A percentile compares a stretch with the other conserved stretches of the same genome.
Evolutionary conservation across 1,284 basidiomycete genomes (phyloP).

Genomic region (Ceratobasidium sp.): DNA sequence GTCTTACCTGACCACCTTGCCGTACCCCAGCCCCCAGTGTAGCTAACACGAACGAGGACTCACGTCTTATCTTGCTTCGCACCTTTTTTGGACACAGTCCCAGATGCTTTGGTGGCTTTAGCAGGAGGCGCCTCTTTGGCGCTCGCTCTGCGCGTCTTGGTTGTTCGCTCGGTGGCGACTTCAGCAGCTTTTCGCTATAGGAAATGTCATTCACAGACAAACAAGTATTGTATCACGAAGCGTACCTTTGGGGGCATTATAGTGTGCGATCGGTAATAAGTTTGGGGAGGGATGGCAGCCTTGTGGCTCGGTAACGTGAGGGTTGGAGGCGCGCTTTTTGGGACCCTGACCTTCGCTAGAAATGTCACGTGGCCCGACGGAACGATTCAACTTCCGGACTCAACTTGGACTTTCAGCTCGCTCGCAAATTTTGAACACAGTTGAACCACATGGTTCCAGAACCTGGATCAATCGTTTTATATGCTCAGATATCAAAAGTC

Average conservation of each 20-base stretch:
- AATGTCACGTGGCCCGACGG: too few species aligned
- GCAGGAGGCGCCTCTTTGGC: slow-evolving; percentile 37
- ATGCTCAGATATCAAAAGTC: too few species aligned
- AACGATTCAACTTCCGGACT: too few species aligned
- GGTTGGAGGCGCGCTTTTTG: slow-evolving; percentile 17
- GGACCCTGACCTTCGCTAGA: slow-evolving; percentile 21
- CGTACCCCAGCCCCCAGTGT: too few species aligned
- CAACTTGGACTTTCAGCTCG: too few species aligned
- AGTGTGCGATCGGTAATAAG: neutral
- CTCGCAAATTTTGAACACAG: too few species aligned
- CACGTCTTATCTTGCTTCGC: slow-evolving; percentile 39
- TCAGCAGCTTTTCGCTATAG: slow-evolving; percentile 37
- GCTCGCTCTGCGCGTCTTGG: slow-evolving; percentile 35
- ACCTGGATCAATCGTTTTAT: too few species aligned
- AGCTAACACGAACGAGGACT: neutral
- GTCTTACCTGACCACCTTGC: neutral
- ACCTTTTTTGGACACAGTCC: slow-evolving; percentile 9
- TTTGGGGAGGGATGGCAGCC: neutral
- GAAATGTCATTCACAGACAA: neutral
- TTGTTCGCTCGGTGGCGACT: slow-evolving; percentile 31
- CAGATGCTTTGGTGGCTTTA: slow-evolving; percentile 4
- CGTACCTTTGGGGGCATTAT: slow-evolving; percentile 35
- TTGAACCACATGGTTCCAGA: too few species aligned
- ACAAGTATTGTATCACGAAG: neutral
- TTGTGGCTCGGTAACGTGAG: slow-evolving; percentile 30